Evolutionary conservation across 1,139 yeast species (phyloP), one percentile per base, ranked within the genome.

Genomic region (Geotrichum citri-aurantii): DNA sequence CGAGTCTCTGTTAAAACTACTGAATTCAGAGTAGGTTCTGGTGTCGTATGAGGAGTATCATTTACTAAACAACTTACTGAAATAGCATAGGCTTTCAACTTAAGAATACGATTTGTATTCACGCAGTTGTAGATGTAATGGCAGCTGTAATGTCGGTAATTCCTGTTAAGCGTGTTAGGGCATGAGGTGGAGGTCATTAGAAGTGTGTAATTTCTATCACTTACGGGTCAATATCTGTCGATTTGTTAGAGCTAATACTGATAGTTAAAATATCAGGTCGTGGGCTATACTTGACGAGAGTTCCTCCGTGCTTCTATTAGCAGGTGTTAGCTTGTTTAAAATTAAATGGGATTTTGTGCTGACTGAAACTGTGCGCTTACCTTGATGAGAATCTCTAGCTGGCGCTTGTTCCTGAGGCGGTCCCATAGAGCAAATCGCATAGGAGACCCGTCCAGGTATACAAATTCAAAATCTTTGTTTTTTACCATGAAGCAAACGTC

Each of bases 401-500:
- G 44, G 17, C 44, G 44, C 21, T 37, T 37, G 7, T 37, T 7
- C 17, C 44, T 37, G 4, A 37, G 21, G 10, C 14, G 17, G 10
- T 37, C 17, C 44, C 44, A 37, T 37, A 37, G 19, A 37, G 44
- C 44, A 37, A 37, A 37, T 17, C 2, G 44, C 17, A 37, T n/a
- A 19, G 44, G 17, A 37, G 44, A 37, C 7, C 44, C 44, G 44
- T 37, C 8, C 14, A 10, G 19, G 21, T 37, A 14, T n/a, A 14
- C 44, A 37, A 37, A 37, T 17, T 37, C 10, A n/a, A 37, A 37
- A 6, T 37, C 44, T 8, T 8, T 37, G 17, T 6, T n/a, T 37
- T n/a, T n/a, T 37, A n/a, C 14, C 19, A 37, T 37, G 29, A 46
- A 8, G 62, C 61, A n/a, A 37, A 4, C 14, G 12, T 37, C 10